Evolutionary conservation across 2,329 filamentous ascomycete genomes (phyloP).

Genomic region (Tolypocladium nubicola): DNA sequence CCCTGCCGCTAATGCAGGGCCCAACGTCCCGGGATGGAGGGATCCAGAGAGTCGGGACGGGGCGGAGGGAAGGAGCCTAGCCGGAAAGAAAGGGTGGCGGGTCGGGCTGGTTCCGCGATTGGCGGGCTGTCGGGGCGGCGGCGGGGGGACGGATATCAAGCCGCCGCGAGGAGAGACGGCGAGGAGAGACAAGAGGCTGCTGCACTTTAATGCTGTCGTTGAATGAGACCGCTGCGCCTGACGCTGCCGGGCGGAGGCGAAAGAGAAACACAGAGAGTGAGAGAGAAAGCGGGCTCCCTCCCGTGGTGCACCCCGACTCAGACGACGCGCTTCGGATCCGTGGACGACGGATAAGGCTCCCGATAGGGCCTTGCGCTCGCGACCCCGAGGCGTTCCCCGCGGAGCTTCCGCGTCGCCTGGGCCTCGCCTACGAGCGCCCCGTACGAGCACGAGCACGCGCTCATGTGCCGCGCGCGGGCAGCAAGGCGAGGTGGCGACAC

Average conservation of each 20-base stretch:
- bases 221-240: no score
- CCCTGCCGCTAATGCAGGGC: background rate
- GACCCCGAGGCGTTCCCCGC: background rate
- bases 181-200: background rate
- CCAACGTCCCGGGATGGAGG: background rate
- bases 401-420: background rate
- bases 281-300: no score
- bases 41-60: background rate
- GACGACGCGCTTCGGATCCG: no score
- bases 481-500: background rate
- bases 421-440: background rate
- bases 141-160: no score
- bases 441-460: background rate
- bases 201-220: no score
- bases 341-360: background rate
- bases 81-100: background rate
- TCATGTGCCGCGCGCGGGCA: background rate
- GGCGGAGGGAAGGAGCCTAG: background rate
- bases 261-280: no score
- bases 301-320: no score
- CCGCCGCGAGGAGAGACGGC: background rate
- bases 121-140: background rate
- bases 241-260: no score
- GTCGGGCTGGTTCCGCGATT: background rate
- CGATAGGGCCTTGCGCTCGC: background rate